A percentile compares a stretch with the other conserved stretches of the same genome.
Evolutionary conservation across 345 rosid species (phyloP).

Genomic region (Linum trigynum): DNA sequence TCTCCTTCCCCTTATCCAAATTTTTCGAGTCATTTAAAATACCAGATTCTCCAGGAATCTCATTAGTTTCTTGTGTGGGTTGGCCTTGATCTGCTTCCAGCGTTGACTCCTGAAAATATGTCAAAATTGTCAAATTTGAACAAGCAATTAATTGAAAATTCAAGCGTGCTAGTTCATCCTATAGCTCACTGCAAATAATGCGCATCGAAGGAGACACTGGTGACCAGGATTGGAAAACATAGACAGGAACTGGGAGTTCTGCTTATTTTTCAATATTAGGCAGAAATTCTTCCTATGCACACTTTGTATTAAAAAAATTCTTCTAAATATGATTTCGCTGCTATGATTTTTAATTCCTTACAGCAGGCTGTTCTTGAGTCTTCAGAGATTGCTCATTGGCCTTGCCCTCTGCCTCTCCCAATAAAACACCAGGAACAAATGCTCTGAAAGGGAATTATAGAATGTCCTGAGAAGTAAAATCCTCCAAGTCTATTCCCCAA

Average conservation of each 20-base stretch:
- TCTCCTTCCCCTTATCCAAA: conserved; percentile 63
- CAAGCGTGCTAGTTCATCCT: not conserved
- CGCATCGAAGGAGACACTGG: not conserved
- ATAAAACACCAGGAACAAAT: conserved; percentile 94
- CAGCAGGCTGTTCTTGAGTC: conserved; percentile 58
- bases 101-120: conserved; percentile 43
- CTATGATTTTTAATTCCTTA: conserved; percentile 25
- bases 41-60: conserved; percentile 49
- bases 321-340: not conserved
- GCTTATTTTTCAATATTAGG: not conserved
- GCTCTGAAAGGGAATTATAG: conserved; percentile 51
- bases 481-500: not conserved
- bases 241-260: not conserved
- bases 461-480: not conserved
- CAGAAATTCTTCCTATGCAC: not conserved
- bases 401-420: conserved; percentile 86
- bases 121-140: not conserved
- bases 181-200: not conserved
- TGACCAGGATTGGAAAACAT: not conserved
- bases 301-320: not conserved
- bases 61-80: conserved; percentile 45
- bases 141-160: not conserved
- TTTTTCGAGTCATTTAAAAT: conserved; percentile 45
- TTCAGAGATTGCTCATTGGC: conserved; percentile 62
- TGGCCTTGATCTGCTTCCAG: conserved; percentile 61